Conservation (phyloP, 352 stramenopile species). For the Phytopythium montanum region DNA sequence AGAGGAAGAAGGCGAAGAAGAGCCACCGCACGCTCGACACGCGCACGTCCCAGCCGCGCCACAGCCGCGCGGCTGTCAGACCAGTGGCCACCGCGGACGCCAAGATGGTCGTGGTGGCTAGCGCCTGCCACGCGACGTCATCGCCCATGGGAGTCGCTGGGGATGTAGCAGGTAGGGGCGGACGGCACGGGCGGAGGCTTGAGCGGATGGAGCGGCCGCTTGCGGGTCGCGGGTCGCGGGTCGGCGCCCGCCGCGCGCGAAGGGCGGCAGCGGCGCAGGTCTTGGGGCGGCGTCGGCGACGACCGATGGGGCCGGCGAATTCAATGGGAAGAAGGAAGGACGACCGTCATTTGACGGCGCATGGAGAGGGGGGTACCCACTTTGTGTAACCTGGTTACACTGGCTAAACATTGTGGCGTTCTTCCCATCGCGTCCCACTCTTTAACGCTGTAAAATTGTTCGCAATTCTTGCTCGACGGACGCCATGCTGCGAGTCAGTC, state of each 20-base stretch:
- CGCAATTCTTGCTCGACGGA: too few species aligned
- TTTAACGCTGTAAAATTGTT: too few species aligned
- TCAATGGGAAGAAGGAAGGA: too few species aligned
- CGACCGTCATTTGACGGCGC: too few species aligned
- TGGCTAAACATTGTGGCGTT: too few species aligned
- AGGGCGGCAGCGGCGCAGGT: not conserved
- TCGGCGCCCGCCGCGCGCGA: not conserved
- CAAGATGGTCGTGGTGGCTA: conserved; percentile 27
- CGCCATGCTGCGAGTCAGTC: too few species aligned
- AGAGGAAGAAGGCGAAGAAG: conserved; percentile 59
- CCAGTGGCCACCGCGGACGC: conserved; percentile 34
- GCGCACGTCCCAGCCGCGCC: conserved; percentile 39
- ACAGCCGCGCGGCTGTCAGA: conserved; percentile 38
- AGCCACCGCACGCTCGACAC: conserved; percentile 57
- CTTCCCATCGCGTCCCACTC: too few species aligned
- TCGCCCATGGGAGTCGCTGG: not conserved
- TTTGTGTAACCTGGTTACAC: too few species aligned
- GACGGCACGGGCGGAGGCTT: not conserved
- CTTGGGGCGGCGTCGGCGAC: not conserved
- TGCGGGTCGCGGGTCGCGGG: not conserved
- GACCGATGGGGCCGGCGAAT: not conserved
- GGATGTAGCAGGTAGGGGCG: not conserved
- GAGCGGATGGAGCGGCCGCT: not conserved
- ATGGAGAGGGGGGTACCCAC: too few species aligned
- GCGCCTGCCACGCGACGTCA: conserved; percentile 21